Conservation (phyloP, 225 moss, liverwort and hornwort species). For the Rhytidiadelphus loreus region DNA sequence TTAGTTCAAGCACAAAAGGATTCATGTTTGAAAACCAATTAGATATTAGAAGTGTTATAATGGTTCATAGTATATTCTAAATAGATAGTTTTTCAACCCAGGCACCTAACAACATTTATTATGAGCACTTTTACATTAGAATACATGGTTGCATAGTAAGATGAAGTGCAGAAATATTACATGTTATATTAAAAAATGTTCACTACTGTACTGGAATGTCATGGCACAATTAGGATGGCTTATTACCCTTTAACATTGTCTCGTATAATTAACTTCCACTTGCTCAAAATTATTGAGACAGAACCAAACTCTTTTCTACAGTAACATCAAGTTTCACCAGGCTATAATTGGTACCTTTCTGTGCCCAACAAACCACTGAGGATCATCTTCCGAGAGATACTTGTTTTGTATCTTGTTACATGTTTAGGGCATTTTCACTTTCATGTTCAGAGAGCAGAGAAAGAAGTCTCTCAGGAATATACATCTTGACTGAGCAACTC, state of each 20-base stretch:
- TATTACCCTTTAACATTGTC: neutral
- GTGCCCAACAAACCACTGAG: neutral
- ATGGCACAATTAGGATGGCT: too few relatives aligned
- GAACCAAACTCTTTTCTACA: neutral
- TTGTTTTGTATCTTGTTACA: neutral
- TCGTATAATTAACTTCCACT: neutral
- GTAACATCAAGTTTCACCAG: neutral
- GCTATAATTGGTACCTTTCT: neutral
- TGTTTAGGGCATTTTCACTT: neutral
- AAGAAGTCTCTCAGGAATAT: neutral
- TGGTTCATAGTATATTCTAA: too few relatives aligned
- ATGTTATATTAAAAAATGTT: neutral
- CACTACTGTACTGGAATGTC: fast-evolving
- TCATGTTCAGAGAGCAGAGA: neutral
- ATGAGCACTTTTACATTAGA: neutral
- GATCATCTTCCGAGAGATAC: neutral
- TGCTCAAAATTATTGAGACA: neutral
- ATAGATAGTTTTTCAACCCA: neutral
- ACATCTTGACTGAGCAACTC: neutral
- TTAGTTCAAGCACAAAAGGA: neutral
- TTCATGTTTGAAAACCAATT: neutral
- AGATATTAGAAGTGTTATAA: neutral
- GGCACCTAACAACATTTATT: neutral
- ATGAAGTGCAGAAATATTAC: neutral
- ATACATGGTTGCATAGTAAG: neutral